A percentile compares a stretch with the other conserved stretches of the same genome.
Evolutionary conservation across 805 yeast species (phyloP).

Genomic region (Candida adriatica): DNA sequence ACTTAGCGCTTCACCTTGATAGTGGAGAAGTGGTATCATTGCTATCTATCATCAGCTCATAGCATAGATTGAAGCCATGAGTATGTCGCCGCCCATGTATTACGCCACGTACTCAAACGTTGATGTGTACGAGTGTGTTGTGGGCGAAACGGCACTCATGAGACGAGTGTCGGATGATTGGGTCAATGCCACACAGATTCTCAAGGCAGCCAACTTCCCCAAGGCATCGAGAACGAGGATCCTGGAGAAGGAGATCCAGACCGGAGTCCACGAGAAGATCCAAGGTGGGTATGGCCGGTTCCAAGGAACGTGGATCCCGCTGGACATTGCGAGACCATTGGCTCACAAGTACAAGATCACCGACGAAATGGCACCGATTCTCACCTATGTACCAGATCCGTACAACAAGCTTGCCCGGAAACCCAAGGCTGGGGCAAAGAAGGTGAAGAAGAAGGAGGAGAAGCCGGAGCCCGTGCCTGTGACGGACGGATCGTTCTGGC

Average conservation of each 20-base stretch:
- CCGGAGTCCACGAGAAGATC: constrained; percentile 62
- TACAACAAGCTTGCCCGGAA: constrained; percentile 38
- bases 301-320: constrained; percentile 84
- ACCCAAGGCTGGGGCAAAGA: constrained; percentile 25
- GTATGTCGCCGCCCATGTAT: constrained; percentile 8
- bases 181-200: constrained; percentile 84
- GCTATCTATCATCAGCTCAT: no score
- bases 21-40: no score
- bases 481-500: constrained; percentile 8
- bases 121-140: constrained; percentile 24
- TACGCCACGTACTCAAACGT: constrained; percentile 24
- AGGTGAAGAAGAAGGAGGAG: constrained; percentile 15
- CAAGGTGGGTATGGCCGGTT: constrained; percentile 84
- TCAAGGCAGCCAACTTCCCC: constrained; percentile 71
- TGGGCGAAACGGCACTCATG: constrained; percentile 42
- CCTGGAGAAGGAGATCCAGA: constrained; percentile 67
- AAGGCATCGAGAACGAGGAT: constrained; percentile 75
- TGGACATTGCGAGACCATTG: constrained; percentile 53
- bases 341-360: constrained; percentile 45
- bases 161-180: constrained; percentile 86
- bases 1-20: no score
- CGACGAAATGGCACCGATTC: constrained; percentile 43
- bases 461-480: background rate
- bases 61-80: no score
- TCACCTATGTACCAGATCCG: constrained; percentile 46